Base-by-base conservation (phyloP, 306 rosid species). In the Amphicarpaea edgeworthii region DNA sequence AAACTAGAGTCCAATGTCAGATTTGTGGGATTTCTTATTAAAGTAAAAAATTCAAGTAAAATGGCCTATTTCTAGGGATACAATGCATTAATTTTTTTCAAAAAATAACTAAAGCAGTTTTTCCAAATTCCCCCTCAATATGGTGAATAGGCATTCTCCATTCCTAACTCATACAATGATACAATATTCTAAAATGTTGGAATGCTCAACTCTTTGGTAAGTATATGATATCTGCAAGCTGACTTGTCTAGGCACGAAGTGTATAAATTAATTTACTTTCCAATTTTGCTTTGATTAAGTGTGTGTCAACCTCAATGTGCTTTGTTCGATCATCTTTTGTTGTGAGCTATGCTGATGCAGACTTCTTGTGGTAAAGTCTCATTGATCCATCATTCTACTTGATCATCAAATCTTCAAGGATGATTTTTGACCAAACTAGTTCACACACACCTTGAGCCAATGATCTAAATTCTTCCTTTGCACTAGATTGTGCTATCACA, bases 361-460 rank as follows among this genome's bases (percentile, higher is more conserved):
- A 30, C 34, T 64, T 37, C 5, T 30, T 30, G 28, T 37, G 19
- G n/a, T 6, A 64, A 23, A 30, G 42, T 64, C 17, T 17, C 15
- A 32, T n/a, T 34, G 45, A 24, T 34, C 21, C 21, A 8, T 30
- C 21, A 8, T 30, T 41, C 46, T 7, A 32, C 68, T 34, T 61
- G 24, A 61, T 61, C 68, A 15, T 34, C 43, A 61, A 61, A 15
- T 28, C 21, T 60, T 32, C 21, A 14, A 14, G 21, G 19, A 15
- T 60, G 42, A 28, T 59, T 59, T 61, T 28, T 61, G 15, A 32
- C 12, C 67, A 15, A 62, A 62, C 26, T 62, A 34, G 64, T 8
- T 26, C 15, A 54, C 32, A 21, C 32, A 7, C 59, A 51, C 59
- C 28, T 51, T 17, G 28, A 17, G 26, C 24, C 9, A 54, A 19